phyloP scores from a whole-genome alignment of 768 basidiomycete genomes.

The Tephrocybe sp. region DNA sequence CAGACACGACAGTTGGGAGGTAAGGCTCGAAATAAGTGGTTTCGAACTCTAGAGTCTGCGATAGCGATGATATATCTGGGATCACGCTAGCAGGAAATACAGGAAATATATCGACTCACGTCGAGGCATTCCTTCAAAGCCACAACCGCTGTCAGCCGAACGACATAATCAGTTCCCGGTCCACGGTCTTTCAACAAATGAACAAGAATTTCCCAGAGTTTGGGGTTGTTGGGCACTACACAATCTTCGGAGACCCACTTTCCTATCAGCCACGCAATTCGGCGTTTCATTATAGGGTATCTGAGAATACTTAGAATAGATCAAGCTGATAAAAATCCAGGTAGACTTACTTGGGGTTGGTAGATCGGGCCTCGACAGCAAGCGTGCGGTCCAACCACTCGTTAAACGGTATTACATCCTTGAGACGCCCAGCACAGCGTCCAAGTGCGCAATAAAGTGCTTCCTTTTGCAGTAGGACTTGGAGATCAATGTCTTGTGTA shows the following conservation, averaged over 20 bases:
- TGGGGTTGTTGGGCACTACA: slow-evolving; percentile 54
- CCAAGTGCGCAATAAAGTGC: slow-evolving; percentile 88
- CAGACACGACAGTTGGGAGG: slow-evolving; percentile 57
- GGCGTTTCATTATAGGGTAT: slow-evolving; percentile 90
- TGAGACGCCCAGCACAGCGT: slow-evolving; percentile 69
- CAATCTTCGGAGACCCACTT: slow-evolving; percentile 81
- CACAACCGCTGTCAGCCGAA: slow-evolving; percentile 81
- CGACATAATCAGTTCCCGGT: slow-evolving; percentile 76
- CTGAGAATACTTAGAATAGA: slow-evolving; percentile 38
- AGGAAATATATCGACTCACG: slow-evolving; percentile 44
- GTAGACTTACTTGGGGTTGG: slow-evolving; percentile 54
- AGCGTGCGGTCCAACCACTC: slow-evolving; percentile 68
- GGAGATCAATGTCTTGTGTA: slow-evolving; percentile 39
- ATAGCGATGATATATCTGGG: background rate
- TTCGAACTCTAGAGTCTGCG: slow-evolving; percentile 66
- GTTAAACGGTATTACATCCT: slow-evolving; percentile 64
- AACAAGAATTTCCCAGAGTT: slow-evolving; percentile 80
- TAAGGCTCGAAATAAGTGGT: slow-evolving; percentile 66
- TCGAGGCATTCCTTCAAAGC: slow-evolving; percentile 84
- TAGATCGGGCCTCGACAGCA: slow-evolving; percentile 55
- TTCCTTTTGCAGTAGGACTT: slow-evolving; percentile 74
- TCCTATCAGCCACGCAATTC: slow-evolving; percentile 93
- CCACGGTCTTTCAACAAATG: slow-evolving; percentile 73
- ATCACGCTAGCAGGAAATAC: too few relatives aligned
- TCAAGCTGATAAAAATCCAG: background rate